Base-by-base conservation (phyloP, 257 asterid genomes). In the Solanum appendiculatum region DNA sequence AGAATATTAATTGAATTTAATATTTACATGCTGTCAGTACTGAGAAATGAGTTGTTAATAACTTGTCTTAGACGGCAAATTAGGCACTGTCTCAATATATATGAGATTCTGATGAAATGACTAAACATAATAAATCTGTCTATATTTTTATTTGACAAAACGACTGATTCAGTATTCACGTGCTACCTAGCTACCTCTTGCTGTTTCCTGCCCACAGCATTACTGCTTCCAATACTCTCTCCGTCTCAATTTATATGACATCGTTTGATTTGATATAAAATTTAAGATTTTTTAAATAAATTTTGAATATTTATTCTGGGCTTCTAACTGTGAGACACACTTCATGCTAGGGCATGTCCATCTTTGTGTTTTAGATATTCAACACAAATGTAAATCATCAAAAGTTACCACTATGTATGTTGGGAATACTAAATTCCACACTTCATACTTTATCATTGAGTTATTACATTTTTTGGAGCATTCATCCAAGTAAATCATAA, bases 31-130 rank as follows among this genome's bases (percentile, higher is more conserved):
- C 1, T 33, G 44, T 20, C 80, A 70, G 80, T 34, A 33, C 16
- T 70, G 44, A 70, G 15, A 70, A 2, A 8, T 70, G 78, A 70
- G 44, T 70, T 70, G 78, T 70, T 70, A 70, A 33, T 33, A 70
- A 70, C 80, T 70, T 70, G 80, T 70, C 80, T 70, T 70, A 70
- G 46, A 70, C 80, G 80, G 80, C 80, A 70, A 70, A 70, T 70
- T 34, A 70, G 27, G 44, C 46, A 33, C 42, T 68, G 21, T 7
- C 2, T 69, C 39, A 14, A 20, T 69, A 31, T 33, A 25, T 31
- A 70, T 70, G 44, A 70, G 46, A 70, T 18, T 33, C 80, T 70
- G 16, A 70, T 70, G 80, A 70, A 33, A 69, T 69, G 78, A 69
- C 78, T 33, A 16, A 33, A 33, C 78, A 69, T 33, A 69, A 69